Base-by-base conservation (phyloP, 441 rosid genomes). In the Brassica hybrid region DNA sequence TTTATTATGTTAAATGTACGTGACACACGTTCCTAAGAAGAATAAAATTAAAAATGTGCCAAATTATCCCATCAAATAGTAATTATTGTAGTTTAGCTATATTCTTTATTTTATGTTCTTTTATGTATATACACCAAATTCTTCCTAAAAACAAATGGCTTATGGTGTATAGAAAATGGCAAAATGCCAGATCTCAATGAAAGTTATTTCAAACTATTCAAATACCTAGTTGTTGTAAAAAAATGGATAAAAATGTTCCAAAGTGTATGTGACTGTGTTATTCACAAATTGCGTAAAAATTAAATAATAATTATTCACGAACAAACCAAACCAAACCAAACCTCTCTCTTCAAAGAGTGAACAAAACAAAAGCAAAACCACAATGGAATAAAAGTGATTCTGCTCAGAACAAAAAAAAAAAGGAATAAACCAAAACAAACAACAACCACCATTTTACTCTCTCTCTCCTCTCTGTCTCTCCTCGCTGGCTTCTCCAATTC, bases 241-340 rank as follows among this genome's bases (percentile, higher is more conserved):
- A 54, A 5, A 36, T 54, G 17, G 12, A 62, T 54, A n/a, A 14
- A 9, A 38, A 8, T 2, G 0, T 67, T 14, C 65, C 11, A 65
- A 72, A 77, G 81, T 77, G 81, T 21, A 61, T 34, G 78, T 73
- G 81, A 79, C 81, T 79, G 81, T 79, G 25, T 78, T 45, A 38
- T 79, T 69, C 78, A 79, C 82, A 79, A 78, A 14, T 72, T 0
- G 32, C 32, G 7, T 32, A 21, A 66, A 71, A 23, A 68, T 62
- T 62, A 74, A 52, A 67, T 60, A 6, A n/a, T n/a, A 67, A 11
- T 0, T 59, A 45, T 25, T 60, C 18, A 78, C 13, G 59, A 78
- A 67, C 76, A 72, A 59, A 48, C 17, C 58, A 78, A 67, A 71
- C 45, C 48, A 19, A 23, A 23, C 1, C 59, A n/a, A n/a, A n/a